Conservation (phyloP, 139 green algal genomes). For the Raphidocelis subcapitata region DNA sequence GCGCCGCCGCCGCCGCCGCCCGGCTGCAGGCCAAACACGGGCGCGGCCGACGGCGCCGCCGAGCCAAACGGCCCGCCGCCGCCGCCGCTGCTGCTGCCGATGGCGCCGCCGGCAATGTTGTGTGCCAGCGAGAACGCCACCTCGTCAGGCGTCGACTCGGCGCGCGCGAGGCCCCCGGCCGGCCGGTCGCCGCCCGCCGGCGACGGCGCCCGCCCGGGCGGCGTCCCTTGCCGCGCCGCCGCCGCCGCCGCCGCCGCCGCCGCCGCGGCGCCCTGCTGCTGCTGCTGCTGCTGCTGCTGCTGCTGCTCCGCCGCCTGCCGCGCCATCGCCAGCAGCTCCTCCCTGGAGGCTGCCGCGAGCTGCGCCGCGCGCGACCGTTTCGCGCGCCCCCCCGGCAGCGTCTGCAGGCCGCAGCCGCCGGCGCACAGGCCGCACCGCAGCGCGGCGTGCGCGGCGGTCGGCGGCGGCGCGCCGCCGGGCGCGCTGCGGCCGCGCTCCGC, state of each 20-base stretch:
- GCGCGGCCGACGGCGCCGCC: no score
- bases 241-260: background rate
- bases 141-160: no score
- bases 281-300: background rate
- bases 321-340: background rate
- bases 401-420: constrained; percentile 32
- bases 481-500: background rate
- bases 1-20: no score
- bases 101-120: no score
- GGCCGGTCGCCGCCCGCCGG: no score
- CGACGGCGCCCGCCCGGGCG: no score
- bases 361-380: background rate
- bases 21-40: no score
- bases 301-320: background rate
- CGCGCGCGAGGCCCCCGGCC: no score
- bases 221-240: constrained; percentile 3
- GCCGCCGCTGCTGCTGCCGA: no score
- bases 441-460: constrained; percentile 19
- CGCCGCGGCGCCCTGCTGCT: background rate
- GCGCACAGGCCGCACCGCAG: constrained; percentile 49
- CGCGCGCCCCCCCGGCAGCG: background rate
- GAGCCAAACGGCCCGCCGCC: no score
- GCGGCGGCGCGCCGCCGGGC: background rate
- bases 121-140: no score
- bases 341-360: background rate